These are phyloP conservation scores for Leccinum griseonigrum DNA, from an alignment of 1,284 basidiomycete species.

Conservation along the genomic window DNA sequence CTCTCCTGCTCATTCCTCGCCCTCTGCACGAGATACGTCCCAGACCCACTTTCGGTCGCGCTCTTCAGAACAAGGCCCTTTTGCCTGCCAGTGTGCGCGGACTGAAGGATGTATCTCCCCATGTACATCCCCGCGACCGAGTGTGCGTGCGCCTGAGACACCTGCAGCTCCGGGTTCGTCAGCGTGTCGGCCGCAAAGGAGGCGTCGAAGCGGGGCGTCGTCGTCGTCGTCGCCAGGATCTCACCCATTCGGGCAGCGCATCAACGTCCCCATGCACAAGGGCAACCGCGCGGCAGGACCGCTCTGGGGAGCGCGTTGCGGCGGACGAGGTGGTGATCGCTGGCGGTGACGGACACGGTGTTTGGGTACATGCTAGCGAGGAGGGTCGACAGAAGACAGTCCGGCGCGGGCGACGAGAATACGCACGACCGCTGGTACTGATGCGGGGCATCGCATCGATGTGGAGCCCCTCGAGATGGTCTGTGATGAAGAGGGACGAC, in stretches of 20 bases:
- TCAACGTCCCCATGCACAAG: constrained; percentile 59
- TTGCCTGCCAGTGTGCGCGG: constrained; percentile 26
- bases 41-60: constrained; percentile 52
- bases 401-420: constrained; percentile 37
- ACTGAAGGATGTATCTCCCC: constrained; percentile 63
- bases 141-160: constrained; percentile 55
- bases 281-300: constrained; percentile 46
- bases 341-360: constrained; percentile 47
- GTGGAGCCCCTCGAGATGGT: constrained; percentile 46
- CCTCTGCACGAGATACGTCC: constrained; percentile 47
- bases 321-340: constrained; percentile 61
- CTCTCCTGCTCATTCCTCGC: constrained; percentile 61
- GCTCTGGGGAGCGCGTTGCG: constrained; percentile 44
- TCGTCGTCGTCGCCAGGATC: neutral
- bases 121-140: constrained; percentile 73
- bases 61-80: constrained; percentile 48
- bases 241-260: constrained; percentile 16
- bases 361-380: constrained; percentile 47
- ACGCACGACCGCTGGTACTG: constrained; percentile 15
- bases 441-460: constrained; percentile 9
- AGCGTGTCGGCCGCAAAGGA: constrained; percentile 72
- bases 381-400: constrained; percentile 60
- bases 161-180: constrained; percentile 58
- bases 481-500: constrained; percentile 60
- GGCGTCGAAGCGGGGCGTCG: constrained; percentile 51